Evolutionary conservation across 192 early-diverging fungal genomes (phyloP), one percentile per base, ranked within the genome.

Genomic region (Rhizoclosmatium sp.): DNA sequence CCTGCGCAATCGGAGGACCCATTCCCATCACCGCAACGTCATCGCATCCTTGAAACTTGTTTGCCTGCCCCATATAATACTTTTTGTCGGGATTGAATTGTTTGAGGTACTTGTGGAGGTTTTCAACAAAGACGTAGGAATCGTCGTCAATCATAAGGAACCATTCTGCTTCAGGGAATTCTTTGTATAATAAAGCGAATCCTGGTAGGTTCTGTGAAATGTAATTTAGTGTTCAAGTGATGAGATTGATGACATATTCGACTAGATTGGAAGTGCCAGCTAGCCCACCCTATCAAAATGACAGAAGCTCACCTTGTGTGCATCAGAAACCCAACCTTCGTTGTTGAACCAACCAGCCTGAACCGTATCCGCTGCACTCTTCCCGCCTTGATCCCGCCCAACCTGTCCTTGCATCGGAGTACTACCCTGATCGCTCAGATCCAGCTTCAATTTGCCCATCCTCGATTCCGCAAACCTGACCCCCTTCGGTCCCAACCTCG

Each of bases 91-190:
- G 78, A 59, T 91, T 78, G 65, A 78, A 80, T 4, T 47, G 59
- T 3, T 61, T 39, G 12, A 89, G 71, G 42, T 48, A 46, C 2
- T 74, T 64, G 58, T 81, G 47, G 39, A 91, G 62, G 75, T 83
- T 87, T 45, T 87, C 86, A 7, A 87, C 60, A 65, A 89, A 90
- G 9, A 90, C 76, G 67, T 90, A 90, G 2, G 90, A 86, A 80
- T 91, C 90, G 78, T 91, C 90, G 80, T 91, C 90, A 47, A 91
- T 82, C 90, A 91, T 91, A 23, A 91, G 23, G 71, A 49, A 91
- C 89, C 89, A 91, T 12, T 89, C 83, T 40, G 89, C 89, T 64
- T 90, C 78, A 16, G 90, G 89, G 66, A 80, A 90, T 16, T 68
- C 78, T 4, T 75, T 65, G 69, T 80, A 89, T 4, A 91, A 81